Evolutionary conservation across 1,284 basidiomycete genomes (phyloP), one percentile per base, ranked within the genome.

Genomic region (Volvariella surrecta): DNA sequence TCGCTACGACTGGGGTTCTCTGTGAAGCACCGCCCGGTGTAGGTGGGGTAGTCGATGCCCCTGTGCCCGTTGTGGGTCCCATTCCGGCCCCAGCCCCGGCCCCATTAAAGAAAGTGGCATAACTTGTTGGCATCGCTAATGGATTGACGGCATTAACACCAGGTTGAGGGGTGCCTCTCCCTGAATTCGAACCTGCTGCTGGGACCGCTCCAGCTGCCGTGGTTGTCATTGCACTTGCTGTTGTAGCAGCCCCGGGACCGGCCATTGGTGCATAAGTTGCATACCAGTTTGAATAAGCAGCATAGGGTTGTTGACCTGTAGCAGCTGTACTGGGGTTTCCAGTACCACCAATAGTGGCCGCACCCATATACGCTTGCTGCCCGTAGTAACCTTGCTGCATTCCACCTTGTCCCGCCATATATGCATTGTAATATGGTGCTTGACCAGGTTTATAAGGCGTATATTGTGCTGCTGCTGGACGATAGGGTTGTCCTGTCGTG

Each of bases 131-230:
- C 22, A 57, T 35, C 15, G 49, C 47, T 37, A 56, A 46, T 16
- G 56, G 39, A 52, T 54, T 44, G 15, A 60, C 53, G 19, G 58
- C 47, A 9, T 49, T 45, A 9, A 50, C 48, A 18, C 49, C 57
- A 3, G 72, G 67, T 44, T 74, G 72, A 2, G 75, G 75, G 7
- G 77, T 78, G 8, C 64, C 72, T 31, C 65, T 62, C 37, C 72
- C 72, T 2, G 74, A 70, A 8, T 15, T 35, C 34, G 34, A 35
- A 8, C 34, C 34, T 35, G 34, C 34, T 7, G 18, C 34, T 6
- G 34, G 7, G 15, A n/a, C 34, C 13, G 7, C 18, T 16, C 7
- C 34, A 6, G 13, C 6, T 30, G 59, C 56, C 21, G 58, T 49
- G 41, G 55, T 50, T 24, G 56, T 48, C 7, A 53, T 50, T 47